Base-by-base conservation (phyloP, 1,284 basidiomycete species). In the Puccinia coronata region DNA sequence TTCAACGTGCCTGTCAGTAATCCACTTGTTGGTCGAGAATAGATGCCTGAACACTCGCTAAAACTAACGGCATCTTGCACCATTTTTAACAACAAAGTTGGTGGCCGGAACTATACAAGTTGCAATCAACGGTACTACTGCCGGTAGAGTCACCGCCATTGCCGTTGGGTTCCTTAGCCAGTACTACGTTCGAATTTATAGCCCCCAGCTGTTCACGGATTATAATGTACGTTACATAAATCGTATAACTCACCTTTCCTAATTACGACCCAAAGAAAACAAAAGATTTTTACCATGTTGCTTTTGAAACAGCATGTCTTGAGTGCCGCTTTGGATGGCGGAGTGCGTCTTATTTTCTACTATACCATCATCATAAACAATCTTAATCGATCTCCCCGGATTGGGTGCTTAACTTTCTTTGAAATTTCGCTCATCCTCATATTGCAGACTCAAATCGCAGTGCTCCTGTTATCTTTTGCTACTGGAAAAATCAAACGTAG, bases 321-420 rank as follows among this genome's bases (percentile, higher is more conserved):
- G 47, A 81, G 80, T 81, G 80, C 80, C n/a, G 80, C 80, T 11
- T 31, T 81, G 23, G 80, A 81, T 69, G 80, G 80, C 67, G 80
- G 80, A 63, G 80, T 81, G n/a, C 47, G 80, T 75, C n/a, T 57
- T 20, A 0, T 2, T 49, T 47, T 36, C 34, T 67, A 36, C 20
- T 31, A 39, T 49, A 16, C 39, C 18, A 31, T 18, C 20, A 36
- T n/a, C n/a, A 20, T 1, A 36, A 28, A 53, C 12, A 55, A 31
- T 5, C 3, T 28, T 16, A 73, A 2, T 39, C 14, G 47, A 53
- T 73, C 61, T n/a, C 43, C 9, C 6, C 25, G 47, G n/a, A 73
- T 73, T 18, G 39, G 43, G 8, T n/a, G 11, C 16, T 57, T 25
- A 67, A 5, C 23, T 34, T 43, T 11, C 20, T 59, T 41, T 5